Evolutionary conservation across 108 stramenopile species (phyloP), one percentile per base, ranked within the genome.

Genomic region (Fistulifera pelliculosa): DNA sequence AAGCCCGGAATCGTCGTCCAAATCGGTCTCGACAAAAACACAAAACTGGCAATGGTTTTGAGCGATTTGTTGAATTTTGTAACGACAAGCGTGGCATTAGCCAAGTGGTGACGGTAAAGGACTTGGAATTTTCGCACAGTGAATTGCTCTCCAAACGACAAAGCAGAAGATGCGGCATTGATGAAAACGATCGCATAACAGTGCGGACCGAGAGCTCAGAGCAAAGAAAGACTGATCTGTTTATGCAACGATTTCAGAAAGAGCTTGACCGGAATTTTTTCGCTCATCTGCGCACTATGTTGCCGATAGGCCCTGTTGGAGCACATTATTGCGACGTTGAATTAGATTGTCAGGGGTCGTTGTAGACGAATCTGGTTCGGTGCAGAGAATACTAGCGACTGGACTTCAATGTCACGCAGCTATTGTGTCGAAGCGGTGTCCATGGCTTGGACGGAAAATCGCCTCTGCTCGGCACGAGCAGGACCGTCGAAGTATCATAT

Each of bases 131-230:
- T 54, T 23, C 69, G 6, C 83, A 85, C 66, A 70, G 64, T 47
- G 57, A 70, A 12, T 28, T 85, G 16, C 59, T 92, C 22, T 57
- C 55, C 55, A 10, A 38, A 35, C 15, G 72, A 81, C 38, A 85
- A 83, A n/a, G 76, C 82, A 10, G 90, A 92, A 58, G 57, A 67
- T 0, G 69, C 70, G 11, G 85, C 86, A 1, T 48, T 92, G 63
- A 92, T 92, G 90, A 92, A 92, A 75, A 80, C 54, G 90, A 92
- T 71, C 65, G 65, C 10, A 84, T 92, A 43, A 60, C 53, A 21
- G 85, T 84, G 0, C 66, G 75, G 52, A 65, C 62, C n/a, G 64
- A 61, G 5, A 38, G 77, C 10, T 53, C 59, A 4, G 50, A 61
- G 14, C 76, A 78, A 27, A 57, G 78, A 4, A 54, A 56, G 17